phyloP scores from a whole-genome alignment of 305 asterid species.

The Solanum hybrid region DNA sequence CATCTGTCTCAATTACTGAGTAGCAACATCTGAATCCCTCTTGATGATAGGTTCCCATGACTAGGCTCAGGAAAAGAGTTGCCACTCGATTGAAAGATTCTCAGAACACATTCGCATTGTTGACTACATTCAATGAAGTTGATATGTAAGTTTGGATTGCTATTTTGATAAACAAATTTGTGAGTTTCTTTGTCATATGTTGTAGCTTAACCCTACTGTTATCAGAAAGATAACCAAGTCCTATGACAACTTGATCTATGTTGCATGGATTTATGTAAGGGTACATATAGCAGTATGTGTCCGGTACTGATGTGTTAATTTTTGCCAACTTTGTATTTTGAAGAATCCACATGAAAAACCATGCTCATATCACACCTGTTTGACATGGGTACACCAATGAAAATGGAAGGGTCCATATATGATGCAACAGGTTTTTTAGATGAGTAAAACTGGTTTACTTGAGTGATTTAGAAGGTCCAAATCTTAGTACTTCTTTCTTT shows the following conservation, averaged over 20 bases:
- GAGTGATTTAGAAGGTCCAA: background rate
- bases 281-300: background rate
- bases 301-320: background rate
- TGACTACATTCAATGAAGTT: slow-evolving; percentile 97
- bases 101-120: slow-evolving; percentile 89
- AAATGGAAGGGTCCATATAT: background rate
- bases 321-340: background rate
- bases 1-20: background rate
- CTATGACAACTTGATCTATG: background rate
- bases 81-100: slow-evolving; percentile 95
- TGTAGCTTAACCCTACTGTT: background rate
- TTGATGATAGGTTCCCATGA: slow-evolving; percentile 76
- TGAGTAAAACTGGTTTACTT: background rate
- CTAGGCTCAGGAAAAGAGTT: slow-evolving; percentile 91
- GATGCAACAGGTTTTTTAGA: background rate
- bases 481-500: background rate
- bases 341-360: background rate
- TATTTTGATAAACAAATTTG: background rate
- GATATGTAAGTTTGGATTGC: slow-evolving; percentile 63
- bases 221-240: background rate
- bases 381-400: background rate
- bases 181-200: background rate
- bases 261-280: background rate
- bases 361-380: background rate
- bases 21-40: background rate